phyloP scores from a whole-genome alignment of 805 yeast species.

The Saturnispora mendoncae region DNA sequence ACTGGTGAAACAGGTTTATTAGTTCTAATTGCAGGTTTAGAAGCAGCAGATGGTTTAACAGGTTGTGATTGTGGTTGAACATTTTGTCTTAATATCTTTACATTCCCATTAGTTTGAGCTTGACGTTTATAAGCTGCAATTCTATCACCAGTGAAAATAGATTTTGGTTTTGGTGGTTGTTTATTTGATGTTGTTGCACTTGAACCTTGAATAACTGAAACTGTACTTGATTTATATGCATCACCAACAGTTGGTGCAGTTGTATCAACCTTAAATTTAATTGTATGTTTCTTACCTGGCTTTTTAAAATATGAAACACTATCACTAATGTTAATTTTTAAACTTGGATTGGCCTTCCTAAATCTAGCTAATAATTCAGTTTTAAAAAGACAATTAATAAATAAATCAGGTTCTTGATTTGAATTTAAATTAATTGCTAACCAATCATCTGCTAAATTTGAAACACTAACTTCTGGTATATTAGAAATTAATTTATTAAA shows the following conservation, averaged over 20 bases:
- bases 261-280: slow-evolving; percentile 57
- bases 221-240: slow-evolving; percentile 78
- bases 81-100: no score
- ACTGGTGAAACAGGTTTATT: slow-evolving; percentile 18
- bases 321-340: slow-evolving; percentile 59
- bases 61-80: slow-evolving; percentile 7
- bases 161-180: slow-evolving; percentile 60
- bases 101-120: slow-evolving; percentile 12
- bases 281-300: slow-evolving; percentile 68
- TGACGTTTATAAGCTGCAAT: slow-evolving; percentile 23
- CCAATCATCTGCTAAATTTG: slow-evolving; percentile 89
- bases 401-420: slow-evolving; percentile 61
- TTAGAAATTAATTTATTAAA: slow-evolving; percentile 48
- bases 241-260: slow-evolving; percentile 64
- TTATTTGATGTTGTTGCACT: slow-evolving; percentile 66
- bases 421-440: slow-evolving; percentile 56
- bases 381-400: slow-evolving; percentile 74
- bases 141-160: slow-evolving; percentile 20
- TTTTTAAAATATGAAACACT: slow-evolving; percentile 81
- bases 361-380: slow-evolving; percentile 79
- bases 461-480: slow-evolving; percentile 57
- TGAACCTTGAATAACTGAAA: slow-evolving; percentile 69
- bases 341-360: slow-evolving; percentile 48
- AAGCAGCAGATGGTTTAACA: slow-evolving; percentile 24
- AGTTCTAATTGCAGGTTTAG: slow-evolving; percentile 47